These are phyloP conservation scores for Globisporangium takayamanum DNA, from an alignment of 352 stramenopile genomes.

Conservation along the genomic window DNA sequence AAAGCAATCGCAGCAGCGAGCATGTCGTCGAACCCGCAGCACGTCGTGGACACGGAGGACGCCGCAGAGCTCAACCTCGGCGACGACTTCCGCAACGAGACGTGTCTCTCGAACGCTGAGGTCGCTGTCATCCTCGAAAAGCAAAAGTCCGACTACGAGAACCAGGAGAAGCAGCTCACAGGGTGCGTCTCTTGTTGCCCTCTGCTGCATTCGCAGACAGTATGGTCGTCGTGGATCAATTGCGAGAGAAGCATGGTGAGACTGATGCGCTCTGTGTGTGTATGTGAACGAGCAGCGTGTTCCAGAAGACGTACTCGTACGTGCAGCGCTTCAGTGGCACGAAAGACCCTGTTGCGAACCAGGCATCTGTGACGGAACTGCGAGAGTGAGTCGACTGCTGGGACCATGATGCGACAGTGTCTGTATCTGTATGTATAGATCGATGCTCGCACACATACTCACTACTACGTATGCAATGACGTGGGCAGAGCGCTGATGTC, in stretches of 20 bases:
- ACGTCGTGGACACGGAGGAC: constrained; percentile 88
- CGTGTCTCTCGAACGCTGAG: constrained; percentile 86
- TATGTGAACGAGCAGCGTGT: constrained; percentile 43
- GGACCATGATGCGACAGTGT: not conserved
- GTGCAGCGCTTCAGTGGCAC: constrained; percentile 88
- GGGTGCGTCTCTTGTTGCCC: constrained; percentile 23
- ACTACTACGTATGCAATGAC: not conserved
- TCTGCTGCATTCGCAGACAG: too few relatives aligned
- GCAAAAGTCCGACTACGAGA: constrained; percentile 88
- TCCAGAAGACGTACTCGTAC: constrained; percentile 90
- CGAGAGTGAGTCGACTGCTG: constrained; percentile 52
- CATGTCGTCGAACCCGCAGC: constrained; percentile 81
- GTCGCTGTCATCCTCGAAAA: constrained; percentile 89
- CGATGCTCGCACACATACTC: not conserved
- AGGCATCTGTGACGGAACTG: constrained; percentile 85
- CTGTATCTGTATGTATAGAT: not conserved
- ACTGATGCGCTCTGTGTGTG: not conserved
- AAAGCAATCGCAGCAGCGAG: not conserved
- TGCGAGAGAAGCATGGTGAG: not conserved
- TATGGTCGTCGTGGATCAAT: too few relatives aligned
- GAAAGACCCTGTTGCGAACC: constrained; percentile 88
- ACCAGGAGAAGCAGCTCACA: constrained; percentile 87
- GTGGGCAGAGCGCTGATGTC: constrained; percentile 71
- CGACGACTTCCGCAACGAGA: constrained; percentile 86
- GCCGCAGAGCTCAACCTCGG: constrained; percentile 85